phyloP scores from a whole-genome alignment of 345 rosid genomes.

The Melastoma malabathricum region DNA sequence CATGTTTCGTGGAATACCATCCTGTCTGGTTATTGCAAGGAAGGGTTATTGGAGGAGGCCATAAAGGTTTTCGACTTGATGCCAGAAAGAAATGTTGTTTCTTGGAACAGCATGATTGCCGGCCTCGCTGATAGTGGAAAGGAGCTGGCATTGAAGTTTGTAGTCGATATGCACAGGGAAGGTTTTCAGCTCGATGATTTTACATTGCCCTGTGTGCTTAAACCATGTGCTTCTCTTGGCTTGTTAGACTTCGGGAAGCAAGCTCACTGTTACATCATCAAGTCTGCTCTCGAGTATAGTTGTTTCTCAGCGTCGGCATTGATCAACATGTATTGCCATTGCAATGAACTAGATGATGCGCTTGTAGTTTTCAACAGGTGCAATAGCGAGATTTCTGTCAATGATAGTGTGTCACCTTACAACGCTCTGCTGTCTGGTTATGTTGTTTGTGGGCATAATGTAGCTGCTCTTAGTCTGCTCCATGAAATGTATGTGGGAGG shows the following conservation, averaged over 20 bases:
- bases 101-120: constrained; percentile 65
- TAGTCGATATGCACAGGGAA: constrained; percentile 42
- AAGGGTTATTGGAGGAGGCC: constrained; percentile 48
- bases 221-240: constrained; percentile 31
- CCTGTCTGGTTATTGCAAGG: constrained; percentile 50
- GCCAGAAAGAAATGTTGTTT: constrained; percentile 33
- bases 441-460: constrained; percentile 28
- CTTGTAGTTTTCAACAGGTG: constrained; percentile 19
- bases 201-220: constrained; percentile 56
- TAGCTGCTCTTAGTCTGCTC: constrained; percentile 34
- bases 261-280: constrained; percentile 39
- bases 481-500: constrained; percentile 22
- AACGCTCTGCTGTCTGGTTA: constrained; percentile 59
- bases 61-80: constrained; percentile 34
- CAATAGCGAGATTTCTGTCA: neutral
- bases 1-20: constrained; percentile 60
- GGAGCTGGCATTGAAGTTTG: constrained; percentile 29
- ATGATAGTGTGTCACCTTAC: constrained; percentile 28
- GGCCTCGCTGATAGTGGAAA: constrained; percentile 49
- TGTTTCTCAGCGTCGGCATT: constrained; percentile 42
- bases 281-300: constrained; percentile 43
- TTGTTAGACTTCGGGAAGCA: constrained; percentile 35
- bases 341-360: constrained; percentile 28
- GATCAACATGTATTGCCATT: constrained; percentile 63
- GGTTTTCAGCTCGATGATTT: constrained; percentile 47